Evolutionary conservation across 2,329 filamentous ascomycete species (phyloP), one percentile per base, ranked within the genome.

Genomic region (Colletotrichum liriopes): DNA sequence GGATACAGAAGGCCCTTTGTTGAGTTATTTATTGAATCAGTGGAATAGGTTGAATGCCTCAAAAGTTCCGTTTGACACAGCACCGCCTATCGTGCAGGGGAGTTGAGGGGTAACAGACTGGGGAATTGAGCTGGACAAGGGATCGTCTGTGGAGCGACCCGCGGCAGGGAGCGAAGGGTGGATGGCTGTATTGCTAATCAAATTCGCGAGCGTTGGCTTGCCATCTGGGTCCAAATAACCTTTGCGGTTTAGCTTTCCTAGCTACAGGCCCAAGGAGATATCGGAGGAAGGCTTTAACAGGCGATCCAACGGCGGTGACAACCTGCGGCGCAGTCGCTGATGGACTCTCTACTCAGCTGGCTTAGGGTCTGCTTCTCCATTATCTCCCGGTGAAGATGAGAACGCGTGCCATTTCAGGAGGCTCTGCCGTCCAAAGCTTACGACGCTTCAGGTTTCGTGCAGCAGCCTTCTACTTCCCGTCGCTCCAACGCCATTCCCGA

Each of bases 201-300:
- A n/a, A 37, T 12, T 35, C 18, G 32, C n/a, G 11, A 35, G n/a
- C 11, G 39, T 41, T 16, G 39, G 20, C 11, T 39, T n/a, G 39
- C 14, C 52, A 56, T 32, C 16, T 43, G 35, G 5, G 55, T 43
- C 55, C n/a, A 41, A n/a, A 16, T 52, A 11, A 9, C 23, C 3
- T 29, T 52, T 52, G n/a, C 11, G 26, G 49, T 52, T 52, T 41
- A 52, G 26, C 5, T 16, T 29, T 29, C 47, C 23, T 9, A 26
- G 47, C 47, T 51, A 20, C 47, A 51, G 47, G 47, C 26, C 47
- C 47, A 51, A 26, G 47, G 47, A 51, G 47, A 51, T 51, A 23
- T 20, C 47, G 47, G 49, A 52, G 16, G 5, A 29, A 26, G 12
- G 49, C 49, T 29, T 52, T 6, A 35, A n/a, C 3, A 32, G 9